Conservation (phyloP, 2,329 filamentous ascomycete genomes). For the Alternaria hordeiaustralica region DNA sequence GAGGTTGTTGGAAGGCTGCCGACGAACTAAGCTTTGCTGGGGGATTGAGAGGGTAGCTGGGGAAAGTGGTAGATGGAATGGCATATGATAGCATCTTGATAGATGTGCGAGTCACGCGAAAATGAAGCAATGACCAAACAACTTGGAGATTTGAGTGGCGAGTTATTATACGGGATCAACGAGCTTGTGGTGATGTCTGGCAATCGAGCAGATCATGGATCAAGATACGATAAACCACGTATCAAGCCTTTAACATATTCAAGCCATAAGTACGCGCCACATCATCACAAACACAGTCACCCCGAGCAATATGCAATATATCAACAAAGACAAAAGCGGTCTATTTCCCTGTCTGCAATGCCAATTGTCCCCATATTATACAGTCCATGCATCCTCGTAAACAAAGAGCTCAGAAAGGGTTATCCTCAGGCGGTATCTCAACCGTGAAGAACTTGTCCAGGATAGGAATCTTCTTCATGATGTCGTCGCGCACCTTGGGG, state of each 20-base stretch:
- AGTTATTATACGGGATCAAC: not conserved
- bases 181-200: not conserved
- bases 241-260: not conserved
- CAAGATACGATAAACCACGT: not conserved
- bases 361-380: conserved; percentile 7
- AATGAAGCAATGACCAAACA: conserved; percentile 35
- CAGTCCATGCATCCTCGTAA: too few species aligned
- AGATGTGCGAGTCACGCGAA: conserved; percentile 26
- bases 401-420: conserved; percentile 63
- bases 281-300: not conserved
- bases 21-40: conserved; percentile 49
- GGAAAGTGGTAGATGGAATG: not conserved
- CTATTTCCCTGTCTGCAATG: not conserved
- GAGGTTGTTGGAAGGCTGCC: conserved; percentile 82
- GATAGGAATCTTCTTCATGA: conserved; percentile 66
- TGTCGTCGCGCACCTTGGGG: conserved; percentile 67
- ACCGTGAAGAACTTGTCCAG: conserved; percentile 63
- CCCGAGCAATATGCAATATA: not conserved
- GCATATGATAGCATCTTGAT: conserved; percentile 18
- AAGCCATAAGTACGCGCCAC: not conserved
- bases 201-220: accelerated
- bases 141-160: not conserved
- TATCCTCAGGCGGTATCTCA: conserved; percentile 68
- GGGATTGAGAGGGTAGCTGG: not conserved
- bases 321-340: conserved; percentile 1